These are phyloP conservation scores for Fusarium continuum DNA, from an alignment of 2,329 filamentous ascomycete genomes.

Conservation along the genomic window DNA sequence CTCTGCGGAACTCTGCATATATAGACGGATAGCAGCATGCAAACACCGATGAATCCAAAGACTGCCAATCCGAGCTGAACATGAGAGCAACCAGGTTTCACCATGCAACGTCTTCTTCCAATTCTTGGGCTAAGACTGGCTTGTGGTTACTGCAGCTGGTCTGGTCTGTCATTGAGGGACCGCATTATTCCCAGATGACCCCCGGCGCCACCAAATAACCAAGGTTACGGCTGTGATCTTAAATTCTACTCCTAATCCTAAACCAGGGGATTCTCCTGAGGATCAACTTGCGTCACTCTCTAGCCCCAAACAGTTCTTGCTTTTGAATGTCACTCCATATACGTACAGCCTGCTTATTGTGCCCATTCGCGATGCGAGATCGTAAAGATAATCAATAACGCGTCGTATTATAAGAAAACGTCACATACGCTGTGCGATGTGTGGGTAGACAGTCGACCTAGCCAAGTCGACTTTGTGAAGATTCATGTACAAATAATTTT, in stretches of 20 bases:
- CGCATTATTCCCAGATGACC: constrained; percentile 11
- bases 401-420: constrained; percentile 1
- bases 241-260: not conserved
- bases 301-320: constrained; percentile 12
- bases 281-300: constrained; percentile 21
- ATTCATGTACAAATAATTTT: constrained; percentile 23
- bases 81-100: constrained; percentile 3
- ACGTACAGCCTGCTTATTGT: not conserved
- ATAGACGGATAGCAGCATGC: constrained; percentile 12
- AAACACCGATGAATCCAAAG: not conserved
- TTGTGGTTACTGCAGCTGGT: no score
- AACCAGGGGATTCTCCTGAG: constrained; percentile 6
- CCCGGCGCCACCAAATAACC: constrained; percentile 34
- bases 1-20: not conserved
- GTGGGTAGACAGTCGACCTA: not conserved
- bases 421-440: constrained; percentile 1
- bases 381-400: constrained; percentile 8
- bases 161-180: not conserved
- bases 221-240: not conserved
- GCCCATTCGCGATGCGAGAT: constrained; percentile 30
- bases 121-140: constrained; percentile 8
- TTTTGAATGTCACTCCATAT: constrained; percentile 12
- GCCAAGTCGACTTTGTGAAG: not conserved
- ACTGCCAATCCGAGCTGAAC: constrained; percentile 18
- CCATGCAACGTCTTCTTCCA: constrained; percentile 1